Evolutionary conservation across 306 rosid genomes (phyloP), one percentile per base, ranked within the genome.

Genomic region (Pyrus pyrifolia): DNA sequence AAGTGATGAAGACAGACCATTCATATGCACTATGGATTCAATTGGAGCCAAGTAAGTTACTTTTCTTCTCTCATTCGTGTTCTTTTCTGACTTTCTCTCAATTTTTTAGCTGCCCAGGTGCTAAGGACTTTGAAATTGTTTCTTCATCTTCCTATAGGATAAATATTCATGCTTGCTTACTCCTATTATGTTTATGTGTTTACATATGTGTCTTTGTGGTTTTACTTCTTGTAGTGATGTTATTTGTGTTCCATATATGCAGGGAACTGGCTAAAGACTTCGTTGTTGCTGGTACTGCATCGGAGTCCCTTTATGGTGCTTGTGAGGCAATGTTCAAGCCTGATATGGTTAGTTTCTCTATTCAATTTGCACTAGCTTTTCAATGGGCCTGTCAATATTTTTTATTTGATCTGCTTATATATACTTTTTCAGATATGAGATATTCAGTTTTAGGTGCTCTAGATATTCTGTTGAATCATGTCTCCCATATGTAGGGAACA

Each of bases 221-320:
- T 27, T 42, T 59, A 22, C 52, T 29, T 19, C 57, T 3, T 38
- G 3, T 44, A 6, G 55, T 76, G 61, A 75, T 76, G 12, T 25
- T 31, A 14, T 15, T 23, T 62, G 15, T 70, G 76, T 46, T 76
- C 57, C 78, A 52, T 84, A 4, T 78, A 44, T 72, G 29, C 91
- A 96, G 99, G 91, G 99, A 96, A 74, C 93, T 96, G 71, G 99
- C 99, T 4, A 96, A 96, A 59, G 99, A 96, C 79, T 96, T 96
- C 73, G 98, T 96, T 82, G 99, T 96, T 79, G 93, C 97, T 68
- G 99, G 99, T 44, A 81, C 90, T 82, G 99, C 99, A 44, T 92
- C 99, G 4, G 99, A 96, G 85, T 96, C 99, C 61, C 90, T 92
- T 12, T 91, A 96, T 88, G 99, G 99, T 88, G 99, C 98, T 87